These are phyloP conservation scores for Pisolithus tinctorius DNA, from an alignment of 768 basidiomycete genomes.

Conservation along the genomic window DNA sequence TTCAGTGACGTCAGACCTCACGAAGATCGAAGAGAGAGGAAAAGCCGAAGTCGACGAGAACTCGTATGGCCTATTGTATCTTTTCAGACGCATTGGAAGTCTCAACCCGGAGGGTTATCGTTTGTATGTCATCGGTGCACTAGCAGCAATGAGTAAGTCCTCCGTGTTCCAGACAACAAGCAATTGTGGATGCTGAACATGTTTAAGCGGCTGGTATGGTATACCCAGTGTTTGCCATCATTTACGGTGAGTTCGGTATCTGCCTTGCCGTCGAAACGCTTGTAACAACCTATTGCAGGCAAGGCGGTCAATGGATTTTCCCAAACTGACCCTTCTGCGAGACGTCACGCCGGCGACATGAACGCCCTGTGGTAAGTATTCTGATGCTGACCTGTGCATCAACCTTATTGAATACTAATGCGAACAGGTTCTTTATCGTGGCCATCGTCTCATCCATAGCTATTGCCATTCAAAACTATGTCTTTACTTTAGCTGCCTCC, in stretches of 20 bases:
- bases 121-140: conserved; percentile 50
- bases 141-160: conserved; percentile 42
- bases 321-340: neutral
- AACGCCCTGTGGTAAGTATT: conserved; percentile 56
- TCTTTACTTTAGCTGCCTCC: conserved; percentile 64
- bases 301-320: neutral
- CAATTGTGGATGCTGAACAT: neutral
- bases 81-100: conserved; percentile 65
- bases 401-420: neutral
- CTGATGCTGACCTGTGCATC: neutral
- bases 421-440: conserved; percentile 67
- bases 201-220: conserved; percentile 47
- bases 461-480: conserved; percentile 64
- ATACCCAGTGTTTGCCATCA: conserved; percentile 67
- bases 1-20: conserved; percentile 62
- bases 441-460: conserved; percentile 57
- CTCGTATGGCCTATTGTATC: conserved; percentile 42
- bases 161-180: neutral
- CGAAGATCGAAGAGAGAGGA: conserved; percentile 32
- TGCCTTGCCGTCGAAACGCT: too few species aligned
- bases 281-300: neutral
- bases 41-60: conserved; percentile 27
- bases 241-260: conserved; percentile 38
- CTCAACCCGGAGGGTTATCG: conserved; percentile 56
- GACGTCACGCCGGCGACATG: conserved; percentile 30